Base-by-base conservation (phyloP, 179 eudicot genomes). In the Camellia oleifera region DNA sequence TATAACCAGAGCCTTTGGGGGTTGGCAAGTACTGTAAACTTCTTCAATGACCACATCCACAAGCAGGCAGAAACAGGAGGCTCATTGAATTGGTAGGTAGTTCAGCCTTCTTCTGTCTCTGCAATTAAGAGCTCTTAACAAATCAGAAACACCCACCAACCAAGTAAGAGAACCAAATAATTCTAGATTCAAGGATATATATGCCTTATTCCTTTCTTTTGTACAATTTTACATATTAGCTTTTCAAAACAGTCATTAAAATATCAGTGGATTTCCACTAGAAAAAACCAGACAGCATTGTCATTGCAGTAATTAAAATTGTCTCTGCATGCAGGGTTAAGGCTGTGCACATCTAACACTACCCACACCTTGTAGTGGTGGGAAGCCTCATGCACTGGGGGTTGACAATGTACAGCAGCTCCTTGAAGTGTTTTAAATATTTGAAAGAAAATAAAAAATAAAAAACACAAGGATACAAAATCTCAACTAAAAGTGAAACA, bases 51-150 rank as follows among this genome's bases (percentile, higher is more conserved):
- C 50, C 7, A 7, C 62, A 32, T 32, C 40, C 40, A 32, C 40
- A 32, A 32, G 40, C 40, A 32, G 40, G 40, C 40, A 32, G 40
- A 32, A 32, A 2, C 40, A 32, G 40, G 40, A 26, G 76, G 11
- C 45, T 7, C 2, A 57, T 74, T 15, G 67, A 75, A 58, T 18
- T 44, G 67, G 53, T 45, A n/a, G 65, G 65, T 40, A 8, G 26
- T 75, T 83, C 80, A 83, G 45, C 69, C 83, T 65, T 76, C 83
- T 12, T 77, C 85, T 1, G 81, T 75, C 74, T 83, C 85, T 83
- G 77, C 71, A 76, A 75, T 62, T 6, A 79, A 4, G 14, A 79
- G n/a, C 7, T 32, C 40, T 32, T 4, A 52, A 9, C 4, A 61
- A 52, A 81, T 61, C 58, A 48, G 23, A 3, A 62, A 3, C 40